Conservation (phyloP, 768 basidiomycete species). For the Phanerochaete carnosa region DNA sequence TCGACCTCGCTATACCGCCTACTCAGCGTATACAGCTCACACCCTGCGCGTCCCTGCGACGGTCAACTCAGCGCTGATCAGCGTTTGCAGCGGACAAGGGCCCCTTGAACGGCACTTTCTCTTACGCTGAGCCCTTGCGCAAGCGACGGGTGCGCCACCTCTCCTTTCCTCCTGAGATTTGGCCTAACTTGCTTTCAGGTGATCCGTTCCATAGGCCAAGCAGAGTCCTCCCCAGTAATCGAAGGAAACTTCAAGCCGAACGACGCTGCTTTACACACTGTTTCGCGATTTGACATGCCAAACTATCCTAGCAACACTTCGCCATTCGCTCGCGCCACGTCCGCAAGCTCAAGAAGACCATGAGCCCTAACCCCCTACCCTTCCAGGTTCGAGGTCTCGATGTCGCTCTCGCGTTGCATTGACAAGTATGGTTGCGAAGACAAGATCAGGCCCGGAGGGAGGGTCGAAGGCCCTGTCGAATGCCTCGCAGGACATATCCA, state of each 20-base stretch:
- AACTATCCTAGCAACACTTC: slow-evolving; percentile 80
- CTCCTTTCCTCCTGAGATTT: too few relatives aligned
- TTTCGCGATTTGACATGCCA: not conserved
- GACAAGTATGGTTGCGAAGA: slow-evolving; percentile 69
- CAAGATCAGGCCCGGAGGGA: slow-evolving; percentile 62
- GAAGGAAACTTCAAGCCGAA: slow-evolving; percentile 91
- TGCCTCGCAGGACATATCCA: slow-evolving; percentile 88
- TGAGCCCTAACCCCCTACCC: slow-evolving; percentile 94
- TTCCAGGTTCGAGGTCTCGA: slow-evolving; percentile 94
- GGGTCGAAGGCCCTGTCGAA: slow-evolving; percentile 55
- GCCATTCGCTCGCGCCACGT: slow-evolving; percentile 90
- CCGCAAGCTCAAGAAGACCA: slow-evolving; percentile 77
- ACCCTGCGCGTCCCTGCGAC: too few relatives aligned
- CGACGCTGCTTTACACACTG: slow-evolving; percentile 38
- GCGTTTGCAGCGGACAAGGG: too few relatives aligned
- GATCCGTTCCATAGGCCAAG: slow-evolving; percentile 32
- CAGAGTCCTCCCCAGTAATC: slow-evolving; percentile 33
- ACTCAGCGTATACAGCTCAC: too few relatives aligned
- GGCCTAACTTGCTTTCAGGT: too few relatives aligned
- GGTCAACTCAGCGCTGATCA: too few relatives aligned
- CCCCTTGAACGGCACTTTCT: too few relatives aligned
- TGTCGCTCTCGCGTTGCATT: slow-evolving; percentile 73
- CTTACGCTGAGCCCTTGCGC: too few relatives aligned
- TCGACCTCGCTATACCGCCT: too few relatives aligned
- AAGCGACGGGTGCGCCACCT: too few relatives aligned